A percentile compares a stretch with the other conserved stretches of the same genome.
These are phyloP conservation scores for Bipolaris oryzae DNA, from an alignment of 2,329 filamentous ascomycete species.

Conservation along the genomic window DNA sequence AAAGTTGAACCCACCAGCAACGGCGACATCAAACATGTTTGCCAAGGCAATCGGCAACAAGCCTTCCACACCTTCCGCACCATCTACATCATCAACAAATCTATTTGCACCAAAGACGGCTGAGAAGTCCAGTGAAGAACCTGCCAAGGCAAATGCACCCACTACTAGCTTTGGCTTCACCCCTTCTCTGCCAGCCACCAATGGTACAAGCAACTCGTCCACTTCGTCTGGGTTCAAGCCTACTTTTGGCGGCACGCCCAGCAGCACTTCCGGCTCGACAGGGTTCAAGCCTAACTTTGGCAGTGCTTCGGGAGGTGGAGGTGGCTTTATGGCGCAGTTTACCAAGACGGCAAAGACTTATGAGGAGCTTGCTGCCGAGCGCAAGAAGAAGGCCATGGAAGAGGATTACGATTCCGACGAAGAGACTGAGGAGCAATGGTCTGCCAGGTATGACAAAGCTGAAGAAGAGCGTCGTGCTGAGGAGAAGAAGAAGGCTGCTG, in stretches of 20 bases:
- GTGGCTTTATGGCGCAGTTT: conserved; percentile 39
- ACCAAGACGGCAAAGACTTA: conserved; percentile 38
- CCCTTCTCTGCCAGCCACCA: conserved; percentile 18
- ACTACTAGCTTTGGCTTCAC: conserved; percentile 24
- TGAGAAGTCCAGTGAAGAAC: conserved; percentile 12
- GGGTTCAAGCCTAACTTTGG: conserved; percentile 24
- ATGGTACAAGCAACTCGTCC: conserved; percentile 6
- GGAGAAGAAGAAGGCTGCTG: conserved; percentile 32
- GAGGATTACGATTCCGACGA: conserved; percentile 48
- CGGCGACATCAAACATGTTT: conserved; percentile 32
- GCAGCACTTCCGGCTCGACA: background rate
- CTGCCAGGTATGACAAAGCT: conserved; percentile 37
- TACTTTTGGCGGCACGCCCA: conserved; percentile 20
- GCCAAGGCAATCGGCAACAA: conserved; percentile 32
- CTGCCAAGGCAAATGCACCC: conserved; percentile 16
- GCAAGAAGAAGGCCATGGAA: conserved; percentile 44
- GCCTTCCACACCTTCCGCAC: conserved; percentile 16
- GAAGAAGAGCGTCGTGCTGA: conserved; percentile 39
- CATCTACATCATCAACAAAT: conserved; percentile 20
- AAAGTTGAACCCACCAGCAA: conserved; percentile 25
- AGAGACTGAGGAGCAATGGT: conserved; percentile 44
- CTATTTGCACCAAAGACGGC: conserved; percentile 18
- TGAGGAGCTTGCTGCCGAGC: conserved; percentile 42
- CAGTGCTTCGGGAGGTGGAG: conserved; percentile 14
- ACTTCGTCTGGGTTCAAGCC: conserved; percentile 17